Evolutionary conservation across 108 stramenopile genomes (phyloP).

Genomic region (Pseudonitzschia multiseries): DNA sequence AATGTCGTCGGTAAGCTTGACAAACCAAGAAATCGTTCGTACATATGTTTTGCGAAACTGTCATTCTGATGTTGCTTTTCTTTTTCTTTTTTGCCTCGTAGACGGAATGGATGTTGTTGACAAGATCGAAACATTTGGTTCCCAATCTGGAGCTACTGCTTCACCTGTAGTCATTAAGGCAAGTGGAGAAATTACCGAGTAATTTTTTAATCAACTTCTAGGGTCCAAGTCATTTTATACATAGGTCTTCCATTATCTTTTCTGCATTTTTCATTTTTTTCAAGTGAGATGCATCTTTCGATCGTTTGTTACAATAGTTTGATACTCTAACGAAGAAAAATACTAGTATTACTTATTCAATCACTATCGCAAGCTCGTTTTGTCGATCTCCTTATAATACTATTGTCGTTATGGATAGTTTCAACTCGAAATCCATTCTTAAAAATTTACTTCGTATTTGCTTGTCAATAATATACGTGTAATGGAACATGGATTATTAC

Average conservation of each 20-base stretch:
- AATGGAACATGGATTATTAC: neutral
- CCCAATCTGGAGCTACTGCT: slow-evolving; percentile 66
- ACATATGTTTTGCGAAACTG: neutral
- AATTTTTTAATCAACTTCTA: neutral
- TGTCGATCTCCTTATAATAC: no score
- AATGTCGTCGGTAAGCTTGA: slow-evolving; percentile 61
- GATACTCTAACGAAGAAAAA: no score
- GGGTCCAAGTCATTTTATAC: neutral
- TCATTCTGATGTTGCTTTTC: slow-evolving; percentile 9
- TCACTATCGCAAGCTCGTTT: no score
- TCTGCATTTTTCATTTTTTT: no score
- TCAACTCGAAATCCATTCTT: no score
- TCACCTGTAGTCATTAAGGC: slow-evolving; percentile 74
- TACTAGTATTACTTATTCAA: no score
- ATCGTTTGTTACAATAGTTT: no score
- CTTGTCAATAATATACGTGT: no score
- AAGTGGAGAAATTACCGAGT: slow-evolving; percentile 62
- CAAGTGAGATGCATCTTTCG: no score
- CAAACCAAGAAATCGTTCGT: neutral
- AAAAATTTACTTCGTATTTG: no score
- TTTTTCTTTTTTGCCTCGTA: neutral
- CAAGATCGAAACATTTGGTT: slow-evolving; percentile 81
- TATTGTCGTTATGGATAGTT: no score
- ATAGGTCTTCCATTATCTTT: neutral
- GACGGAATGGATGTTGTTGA: slow-evolving; percentile 88